These are phyloP conservation scores for Trichophyton simii DNA, from an alignment of 2,329 filamentous ascomycete species.

Conservation along the genomic window DNA sequence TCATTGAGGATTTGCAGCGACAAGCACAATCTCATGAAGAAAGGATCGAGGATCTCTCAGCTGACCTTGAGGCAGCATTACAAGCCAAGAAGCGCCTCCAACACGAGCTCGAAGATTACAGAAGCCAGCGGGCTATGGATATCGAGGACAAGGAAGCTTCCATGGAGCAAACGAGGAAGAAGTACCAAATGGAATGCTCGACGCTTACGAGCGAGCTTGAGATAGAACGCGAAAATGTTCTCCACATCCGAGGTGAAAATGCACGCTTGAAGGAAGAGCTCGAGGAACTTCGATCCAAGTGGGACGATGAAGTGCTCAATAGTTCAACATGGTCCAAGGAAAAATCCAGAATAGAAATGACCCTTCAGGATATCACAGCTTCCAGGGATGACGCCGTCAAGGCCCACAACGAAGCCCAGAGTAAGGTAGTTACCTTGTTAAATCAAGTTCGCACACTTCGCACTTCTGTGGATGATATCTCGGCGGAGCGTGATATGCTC, in stretches of 20 bases:
- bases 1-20: conserved; percentile 79
- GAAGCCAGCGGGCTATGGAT: conserved; percentile 86
- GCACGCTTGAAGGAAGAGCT: conserved; percentile 85
- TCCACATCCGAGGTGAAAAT: conserved; percentile 75
- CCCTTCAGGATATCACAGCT: conserved; percentile 72
- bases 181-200: conserved; percentile 89
- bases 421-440: conserved; percentile 79
- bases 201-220: conserved; percentile 85
- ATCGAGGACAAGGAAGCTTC: conserved; percentile 93
- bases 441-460: conserved; percentile 80
- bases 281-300: conserved; percentile 86
- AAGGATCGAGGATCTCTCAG: conserved; percentile 78
- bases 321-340: conserved; percentile 98
- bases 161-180: conserved; percentile 93
- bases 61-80: conserved; percentile 70
- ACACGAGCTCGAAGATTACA: conserved; percentile 94
- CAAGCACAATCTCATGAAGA: conserved; percentile 85
- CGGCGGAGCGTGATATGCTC: conserved; percentile 71
- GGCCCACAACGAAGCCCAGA: conserved; percentile 88
- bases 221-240: conserved; percentile 76
- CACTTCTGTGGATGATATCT: conserved; percentile 71
- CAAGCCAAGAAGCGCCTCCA: conserved; percentile 91
- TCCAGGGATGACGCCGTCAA: conserved; percentile 88
- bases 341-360: conserved; percentile 81
- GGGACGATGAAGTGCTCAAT: conserved; percentile 96